These are phyloP conservation scores for Anacardium occidentale DNA, from an alignment of 345 rosid species.

Conservation along the genomic window DNA sequence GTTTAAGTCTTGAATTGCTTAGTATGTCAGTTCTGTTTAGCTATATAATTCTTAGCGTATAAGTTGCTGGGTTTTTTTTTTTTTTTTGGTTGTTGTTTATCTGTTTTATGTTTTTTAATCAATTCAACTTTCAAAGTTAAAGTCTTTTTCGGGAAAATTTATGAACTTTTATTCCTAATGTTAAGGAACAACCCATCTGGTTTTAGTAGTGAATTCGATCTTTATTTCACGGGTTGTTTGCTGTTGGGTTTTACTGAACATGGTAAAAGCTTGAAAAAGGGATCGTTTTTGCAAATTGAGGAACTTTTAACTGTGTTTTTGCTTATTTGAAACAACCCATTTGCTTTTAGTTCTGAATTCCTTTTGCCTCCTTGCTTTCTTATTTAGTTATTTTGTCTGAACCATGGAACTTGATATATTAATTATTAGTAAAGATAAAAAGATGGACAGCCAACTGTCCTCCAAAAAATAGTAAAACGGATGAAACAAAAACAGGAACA, in stretches of 20 bases:
- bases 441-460: too few species aligned
- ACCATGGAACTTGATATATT: too few species aligned
- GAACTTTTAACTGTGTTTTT: not conserved
- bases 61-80: too few species aligned
- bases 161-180: not conserved
- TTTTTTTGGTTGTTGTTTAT: not conserved
- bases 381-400: too few species aligned
- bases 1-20: not conserved
- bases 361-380: not conserved
- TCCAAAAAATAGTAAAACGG: too few species aligned
- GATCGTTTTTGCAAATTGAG: not conserved
- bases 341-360: not conserved
- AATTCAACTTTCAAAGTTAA: too few species aligned
- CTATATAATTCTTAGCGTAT: too few species aligned
- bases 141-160: not conserved
- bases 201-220: too few species aligned
- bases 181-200: too few species aligned
- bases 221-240: conserved; percentile 1
- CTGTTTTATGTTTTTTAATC: too few species aligned
- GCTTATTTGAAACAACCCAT: not conserved
- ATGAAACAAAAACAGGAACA: too few species aligned
- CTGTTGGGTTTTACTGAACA: not conserved
- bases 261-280: not conserved
- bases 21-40: not conserved
- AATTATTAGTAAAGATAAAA: too few species aligned